Conservation (phyloP, 768 basidiomycete species). For the Suillus plorans region DNA sequence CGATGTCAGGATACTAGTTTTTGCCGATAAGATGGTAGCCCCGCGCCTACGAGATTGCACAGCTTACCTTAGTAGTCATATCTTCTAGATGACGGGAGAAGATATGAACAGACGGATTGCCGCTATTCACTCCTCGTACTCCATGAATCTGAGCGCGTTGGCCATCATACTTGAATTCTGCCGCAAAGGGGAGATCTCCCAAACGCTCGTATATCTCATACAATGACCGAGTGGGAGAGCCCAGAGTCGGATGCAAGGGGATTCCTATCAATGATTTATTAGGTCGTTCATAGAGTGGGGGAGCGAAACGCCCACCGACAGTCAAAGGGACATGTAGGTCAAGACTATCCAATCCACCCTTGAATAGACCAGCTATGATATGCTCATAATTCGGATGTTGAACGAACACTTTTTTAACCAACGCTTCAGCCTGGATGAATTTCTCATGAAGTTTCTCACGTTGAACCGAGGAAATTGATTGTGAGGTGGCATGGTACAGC, state of each 20-base stretch:
- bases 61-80: constrained; percentile 80
- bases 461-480: constrained; percentile 19
- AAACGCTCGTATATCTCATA: constrained; percentile 79
- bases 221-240: constrained; percentile 82
- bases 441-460: constrained; percentile 38
- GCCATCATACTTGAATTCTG: constrained; percentile 93
- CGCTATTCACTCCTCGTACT: constrained; percentile 25
- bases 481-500: constrained; percentile 26
- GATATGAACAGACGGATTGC: constrained; percentile 48
- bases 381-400: constrained; percentile 77
- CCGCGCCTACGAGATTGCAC: constrained; percentile 1
- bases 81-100: constrained; percentile 91
- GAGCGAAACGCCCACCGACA: constrained; percentile 52
- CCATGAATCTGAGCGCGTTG: constrained; percentile 83
- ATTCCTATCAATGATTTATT: constrained; percentile 49
- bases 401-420: constrained; percentile 72
- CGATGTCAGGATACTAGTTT: constrained; percentile 78
- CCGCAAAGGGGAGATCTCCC: constrained; percentile 64
- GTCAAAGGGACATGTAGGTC: constrained; percentile 60
- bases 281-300: constrained; percentile 4
- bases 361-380: constrained; percentile 60
- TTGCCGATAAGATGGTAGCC: constrained; percentile 15
- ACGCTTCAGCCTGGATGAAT: constrained; percentile 57
- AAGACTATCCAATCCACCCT: constrained; percentile 61
- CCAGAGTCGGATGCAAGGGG: constrained; percentile 84